phyloP scores from a whole-genome alignment of 352 stramenopile genomes.

The Stramenopiles sp. region DNA sequence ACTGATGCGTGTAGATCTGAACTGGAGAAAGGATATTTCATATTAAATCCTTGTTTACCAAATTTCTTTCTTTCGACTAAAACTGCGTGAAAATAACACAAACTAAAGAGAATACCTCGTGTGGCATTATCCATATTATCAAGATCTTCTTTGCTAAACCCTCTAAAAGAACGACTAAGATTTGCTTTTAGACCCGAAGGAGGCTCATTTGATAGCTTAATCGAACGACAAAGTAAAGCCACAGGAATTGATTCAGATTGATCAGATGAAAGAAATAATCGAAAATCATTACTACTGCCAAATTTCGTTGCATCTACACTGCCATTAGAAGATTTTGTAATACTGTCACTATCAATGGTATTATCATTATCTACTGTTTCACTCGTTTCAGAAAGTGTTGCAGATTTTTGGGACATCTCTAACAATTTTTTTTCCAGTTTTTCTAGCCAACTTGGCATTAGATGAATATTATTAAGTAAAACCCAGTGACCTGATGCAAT shows the following conservation, averaged over 20 bases:
- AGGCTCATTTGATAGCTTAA: slow-evolving; percentile 82
- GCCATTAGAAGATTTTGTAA: too few relatives aligned
- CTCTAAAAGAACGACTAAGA: slow-evolving; percentile 73
- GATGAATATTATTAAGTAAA: slow-evolving; percentile 85
- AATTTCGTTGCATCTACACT: too few relatives aligned
- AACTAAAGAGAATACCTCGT: slow-evolving; percentile 76
- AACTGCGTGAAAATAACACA: slow-evolving; percentile 82
- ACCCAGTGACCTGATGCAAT: slow-evolving; percentile 83
- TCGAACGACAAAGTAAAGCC: slow-evolving; percentile 65
- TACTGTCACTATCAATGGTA: too few relatives aligned
- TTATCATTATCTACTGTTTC: too few relatives aligned
- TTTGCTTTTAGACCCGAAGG: slow-evolving; percentile 71
- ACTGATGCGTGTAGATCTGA: slow-evolving; percentile 68
- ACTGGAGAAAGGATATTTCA: slow-evolving; percentile 87
- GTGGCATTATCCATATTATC: slow-evolving; percentile 72
- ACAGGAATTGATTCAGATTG: slow-evolving; percentile 64
- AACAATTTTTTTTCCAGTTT: slow-evolving; percentile 86
- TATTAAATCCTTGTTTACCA: slow-evolving; percentile 83
- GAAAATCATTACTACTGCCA: slow-evolving; percentile 71
- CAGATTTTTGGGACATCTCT: slow-evolving; percentile 51
- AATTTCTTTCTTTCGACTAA: slow-evolving; percentile 91
- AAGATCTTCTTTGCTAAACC: slow-evolving; percentile 72
- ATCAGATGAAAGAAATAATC: slow-evolving; percentile 66
- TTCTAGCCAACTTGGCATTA: slow-evolving; percentile 68
- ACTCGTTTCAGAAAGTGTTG: too few relatives aligned